Base-by-base conservation (phyloP, 129 eudicot species). In the Arctium lappa region DNA sequence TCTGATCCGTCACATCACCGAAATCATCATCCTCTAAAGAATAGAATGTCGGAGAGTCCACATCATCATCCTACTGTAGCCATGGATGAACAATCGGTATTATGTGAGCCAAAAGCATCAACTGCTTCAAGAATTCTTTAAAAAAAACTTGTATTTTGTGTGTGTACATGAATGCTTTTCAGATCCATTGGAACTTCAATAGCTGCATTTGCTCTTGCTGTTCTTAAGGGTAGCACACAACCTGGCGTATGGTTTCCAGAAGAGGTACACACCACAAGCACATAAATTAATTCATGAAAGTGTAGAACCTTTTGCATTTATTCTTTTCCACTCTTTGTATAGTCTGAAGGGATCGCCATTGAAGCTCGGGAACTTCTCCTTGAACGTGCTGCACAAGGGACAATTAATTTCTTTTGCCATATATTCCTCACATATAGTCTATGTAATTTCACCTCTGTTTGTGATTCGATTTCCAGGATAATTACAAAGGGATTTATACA, bases 171-270 rank as follows among this genome's bases (percentile, higher is more conserved):
- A 73, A 42, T 40, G 74, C 60, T 84, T 84, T 86, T 39, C 93
- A 95, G 99, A 80, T 88, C 99, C 29, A 98, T 95, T 29, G 99
- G 99, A 72, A 40, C 81, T 74, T 87, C 99, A 22, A 86, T 88
- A 83, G 94, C 99, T 74, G 94, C 99, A 69, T 95, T 95, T 89
- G 93, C 82, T n/a, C 95, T 90, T 83, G 97, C 98, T 63, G 84
- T 93, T 76, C 94, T 95, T 31, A 98, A 95, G 73, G 99, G 99
- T 72, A 90, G 90, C 88, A 95, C 99, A 36, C 86, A 95, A 82
- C 97, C 99, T 2, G 99, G 99, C 5, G 97, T 95, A 27, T 95
- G 99, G 99, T 95, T 95, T 75, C 99, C 99, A 2, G 99, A 95
- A 86, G 98, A 95, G 99, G 99, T 95, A 89, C 38, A 13, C 80